Evolutionary conservation across 2,329 filamentous ascomycete species (phyloP).

Genomic region (Botrytis tulipae): DNA sequence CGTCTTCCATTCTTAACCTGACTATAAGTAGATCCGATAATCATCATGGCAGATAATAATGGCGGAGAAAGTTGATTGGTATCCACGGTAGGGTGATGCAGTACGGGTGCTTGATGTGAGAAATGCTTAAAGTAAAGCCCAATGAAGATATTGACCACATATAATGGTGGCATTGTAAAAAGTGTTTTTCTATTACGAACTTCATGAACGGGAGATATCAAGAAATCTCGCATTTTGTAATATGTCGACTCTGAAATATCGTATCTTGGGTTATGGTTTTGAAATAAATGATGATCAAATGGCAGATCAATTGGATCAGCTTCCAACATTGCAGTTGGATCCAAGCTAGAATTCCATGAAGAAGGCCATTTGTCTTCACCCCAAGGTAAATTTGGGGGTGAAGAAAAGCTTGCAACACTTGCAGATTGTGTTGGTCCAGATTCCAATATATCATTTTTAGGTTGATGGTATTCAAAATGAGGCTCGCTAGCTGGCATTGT

Average conservation of each 20-base stretch:
- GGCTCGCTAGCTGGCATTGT: not conserved
- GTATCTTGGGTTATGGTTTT: constrained; percentile 27
- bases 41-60: constrained; percentile 30
- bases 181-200: not conserved
- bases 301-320: constrained; percentile 27
- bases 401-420: constrained; percentile 23
- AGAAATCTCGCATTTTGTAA: constrained; percentile 10
- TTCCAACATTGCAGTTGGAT: constrained; percentile 22
- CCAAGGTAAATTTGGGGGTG: constrained; percentile 26
- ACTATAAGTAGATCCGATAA: constrained; percentile 32
- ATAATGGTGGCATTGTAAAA: constrained; percentile 29
- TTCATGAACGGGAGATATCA: constrained; percentile 3
- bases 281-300: constrained; percentile 26
- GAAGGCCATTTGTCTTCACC: constrained; percentile 34
- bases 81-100: constrained; percentile 32
- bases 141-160: constrained; percentile 32
- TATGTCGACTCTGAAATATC: constrained; percentile 30
- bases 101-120: constrained; percentile 32
- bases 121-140: constrained; percentile 33
- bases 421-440: not conserved
- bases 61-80: constrained; percentile 31
- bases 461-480: not conserved
- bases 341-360: constrained; percentile 28
- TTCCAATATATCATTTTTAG: not conserved
- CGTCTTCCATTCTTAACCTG: constrained; percentile 30